Percentiles rank a stretch among this genome's conserved stretches.
phyloP scores from a whole-genome alignment of 2,329 filamentous ascomycete genomes.

The Emericellopsis cladophorae region DNA sequence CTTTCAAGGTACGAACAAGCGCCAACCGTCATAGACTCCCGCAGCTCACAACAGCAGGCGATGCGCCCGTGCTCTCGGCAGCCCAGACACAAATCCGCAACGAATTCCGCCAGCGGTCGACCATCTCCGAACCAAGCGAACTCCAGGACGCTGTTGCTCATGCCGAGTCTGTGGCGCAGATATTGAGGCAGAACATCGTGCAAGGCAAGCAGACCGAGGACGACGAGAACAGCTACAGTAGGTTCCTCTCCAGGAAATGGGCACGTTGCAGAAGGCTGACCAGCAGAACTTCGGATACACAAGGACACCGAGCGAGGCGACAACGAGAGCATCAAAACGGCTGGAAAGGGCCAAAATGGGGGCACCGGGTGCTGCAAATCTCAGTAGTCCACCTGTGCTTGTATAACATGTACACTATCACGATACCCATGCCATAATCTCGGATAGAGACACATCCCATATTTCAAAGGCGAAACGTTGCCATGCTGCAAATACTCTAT shows the following conservation, averaged over 20 bases:
- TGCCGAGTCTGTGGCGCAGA: constrained; percentile 69
- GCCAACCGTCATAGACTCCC: background rate
- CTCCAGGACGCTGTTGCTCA: constrained; percentile 57
- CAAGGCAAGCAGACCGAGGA: constrained; percentile 52
- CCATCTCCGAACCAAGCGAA: constrained; percentile 36
- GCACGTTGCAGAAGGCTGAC: background rate
- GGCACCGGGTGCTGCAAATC: constrained; percentile 17
- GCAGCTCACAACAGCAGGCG: constrained; percentile 38
- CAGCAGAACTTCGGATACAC: constrained; percentile 72
- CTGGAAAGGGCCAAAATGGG: constrained; percentile 18
- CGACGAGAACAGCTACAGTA: constrained; percentile 43
- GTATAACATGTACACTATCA: constrained; percentile 3
- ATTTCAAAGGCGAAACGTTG: constrained; percentile 3
- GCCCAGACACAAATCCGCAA: constrained; percentile 61
- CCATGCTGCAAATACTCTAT: constrained; percentile 1
- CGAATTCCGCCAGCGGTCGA: constrained; percentile 58
- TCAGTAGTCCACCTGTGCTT: background rate
- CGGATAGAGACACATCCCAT: constrained; percentile 5
- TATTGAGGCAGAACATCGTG: constrained; percentile 75
- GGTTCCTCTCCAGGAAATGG: background rate
- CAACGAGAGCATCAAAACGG: constrained; percentile 77
- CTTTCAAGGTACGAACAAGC: constrained; percentile 54
- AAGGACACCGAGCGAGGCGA: constrained; percentile 83
- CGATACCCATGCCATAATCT: constrained; percentile 9
- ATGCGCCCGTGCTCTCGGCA: constrained; percentile 53